Evolutionary conservation across 176 grass and related monocot species (phyloP).

Genomic region (Musa beccarii): DNA sequence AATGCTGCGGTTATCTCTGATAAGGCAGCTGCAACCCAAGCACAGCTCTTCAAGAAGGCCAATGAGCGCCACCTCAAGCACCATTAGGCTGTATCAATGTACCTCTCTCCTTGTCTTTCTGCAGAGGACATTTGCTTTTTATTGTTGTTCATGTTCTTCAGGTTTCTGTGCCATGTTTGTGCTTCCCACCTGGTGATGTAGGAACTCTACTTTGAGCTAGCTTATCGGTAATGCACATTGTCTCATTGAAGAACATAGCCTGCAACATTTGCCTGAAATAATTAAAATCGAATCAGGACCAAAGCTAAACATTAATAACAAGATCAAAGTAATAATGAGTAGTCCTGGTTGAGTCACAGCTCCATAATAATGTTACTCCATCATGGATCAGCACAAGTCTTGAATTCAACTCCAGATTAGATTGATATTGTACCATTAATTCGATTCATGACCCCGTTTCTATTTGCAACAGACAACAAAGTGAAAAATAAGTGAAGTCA

Average conservation of each 20-base stretch:
- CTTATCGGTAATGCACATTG: no score
- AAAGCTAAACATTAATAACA: no score
- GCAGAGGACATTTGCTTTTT: neutral
- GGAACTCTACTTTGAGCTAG: no score
- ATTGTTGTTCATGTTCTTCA: neutral
- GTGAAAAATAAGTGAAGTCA: neutral
- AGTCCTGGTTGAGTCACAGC: neutral
- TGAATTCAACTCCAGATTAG: neutral
- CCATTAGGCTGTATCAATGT: neutral
- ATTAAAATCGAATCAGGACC: no score
- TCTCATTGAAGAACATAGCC: no score
- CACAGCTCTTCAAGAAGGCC: conserved; percentile 56
- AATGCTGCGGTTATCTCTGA: conserved; percentile 29
- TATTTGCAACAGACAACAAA: neutral
- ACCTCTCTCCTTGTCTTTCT: neutral
- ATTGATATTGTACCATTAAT: neutral
- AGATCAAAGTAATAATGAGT: neutral
- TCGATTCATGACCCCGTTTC: neutral
- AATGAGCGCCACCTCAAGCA: conserved; percentile 40
- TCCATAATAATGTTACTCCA: neutral
- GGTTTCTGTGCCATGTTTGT: neutral
- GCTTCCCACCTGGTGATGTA: no score
- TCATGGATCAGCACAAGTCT: no score
- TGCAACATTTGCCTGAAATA: no score
- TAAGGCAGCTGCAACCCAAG: conserved; percentile 38